Evolutionary conservation across 108 stramenopile genomes (phyloP), one percentile per base, ranked within the genome.

Genomic region (Conticribra weissflogii): DNA sequence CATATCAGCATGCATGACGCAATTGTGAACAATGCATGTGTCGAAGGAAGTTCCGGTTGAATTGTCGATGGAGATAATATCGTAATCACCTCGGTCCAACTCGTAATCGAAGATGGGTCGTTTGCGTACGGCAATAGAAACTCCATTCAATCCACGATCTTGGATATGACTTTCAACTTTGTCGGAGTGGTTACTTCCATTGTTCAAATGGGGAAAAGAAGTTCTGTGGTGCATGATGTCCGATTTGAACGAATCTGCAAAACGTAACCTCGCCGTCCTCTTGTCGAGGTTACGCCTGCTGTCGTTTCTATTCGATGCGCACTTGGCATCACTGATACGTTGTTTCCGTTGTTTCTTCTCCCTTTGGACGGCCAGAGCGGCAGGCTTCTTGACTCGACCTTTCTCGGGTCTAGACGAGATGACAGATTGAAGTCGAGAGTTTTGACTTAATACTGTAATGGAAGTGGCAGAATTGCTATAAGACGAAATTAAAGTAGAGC

Each of bases 1-100:
- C 85, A 88, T 85, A 32, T 88, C 88, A 28, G 85, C 72, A 53
- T 88, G 85, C 83, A 86, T 85, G 2, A 68, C 54, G 49, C 74
- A 76, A 63, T 86, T 84, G 73, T 83, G 80, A 18, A 88, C 51
- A 36, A 80, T 61, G 51, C 75, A 58, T 22, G 29, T 29, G 27
- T 81, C 81, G 1, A 63, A 48, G 5, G 76, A 49, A 30, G 29
- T 64, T 46, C 58, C 63, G 44, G 51, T 69, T 22, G 59, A 61
- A 55, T 72, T 75, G 53, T 63, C 75, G 31, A 83, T 74, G 14
- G 83, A 70, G 29, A 85, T 72, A 41, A 88, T 54, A 23, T 85
- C 87, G 54, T 71, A 81, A 53, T 85, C 84, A 27, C 74, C 82
- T 27, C 74, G 52, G 53, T 77, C 66, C 30, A 79, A 49, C 65